Evolutionary conservation across 129 eudicot genomes (phyloP).

Genomic region (Erigeron canadensis): DNA sequence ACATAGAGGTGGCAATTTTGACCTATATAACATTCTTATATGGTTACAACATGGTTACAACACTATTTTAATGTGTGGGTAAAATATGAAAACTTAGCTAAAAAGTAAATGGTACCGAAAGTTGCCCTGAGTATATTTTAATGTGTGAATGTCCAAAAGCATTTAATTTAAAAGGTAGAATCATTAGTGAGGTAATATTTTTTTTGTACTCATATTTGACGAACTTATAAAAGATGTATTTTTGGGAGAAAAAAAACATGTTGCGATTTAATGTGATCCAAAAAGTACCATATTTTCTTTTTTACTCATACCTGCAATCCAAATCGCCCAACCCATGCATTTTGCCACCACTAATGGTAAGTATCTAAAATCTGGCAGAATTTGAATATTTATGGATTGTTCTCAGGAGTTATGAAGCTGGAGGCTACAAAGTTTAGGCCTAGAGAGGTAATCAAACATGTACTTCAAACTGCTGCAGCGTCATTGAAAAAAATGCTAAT

Average conservation of each 20-base stretch:
- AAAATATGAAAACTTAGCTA: neutral
- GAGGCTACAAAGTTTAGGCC: slow-evolving; percentile 98
- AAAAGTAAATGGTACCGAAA: neutral
- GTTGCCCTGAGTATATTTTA: neutral
- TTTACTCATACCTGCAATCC: too few relatives aligned
- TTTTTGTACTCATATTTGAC: neutral
- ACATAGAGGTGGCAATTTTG: neutral
- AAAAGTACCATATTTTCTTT: too few relatives aligned
- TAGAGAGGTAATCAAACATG: slow-evolving; percentile 95
- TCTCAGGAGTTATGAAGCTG: slow-evolving; percentile 83
- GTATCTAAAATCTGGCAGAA: neutral
- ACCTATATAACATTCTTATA: too few relatives aligned
- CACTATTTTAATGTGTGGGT: too few relatives aligned
- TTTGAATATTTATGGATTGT: slow-evolving; percentile 3
- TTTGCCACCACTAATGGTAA: neutral
- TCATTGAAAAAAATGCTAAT: slow-evolving; percentile 69
- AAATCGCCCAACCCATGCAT: too few relatives aligned
- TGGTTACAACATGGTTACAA: too few relatives aligned
- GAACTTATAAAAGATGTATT: neutral
- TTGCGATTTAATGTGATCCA: too few relatives aligned
- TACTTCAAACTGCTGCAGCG: slow-evolving; percentile 94
- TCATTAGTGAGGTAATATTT: neutral
- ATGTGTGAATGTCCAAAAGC: neutral
- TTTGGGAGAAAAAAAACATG: neutral
- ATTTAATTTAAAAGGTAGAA: neutral